Evolutionary conservation across 345 rosid species (phyloP).

Genomic region (Acer negundo): DNA sequence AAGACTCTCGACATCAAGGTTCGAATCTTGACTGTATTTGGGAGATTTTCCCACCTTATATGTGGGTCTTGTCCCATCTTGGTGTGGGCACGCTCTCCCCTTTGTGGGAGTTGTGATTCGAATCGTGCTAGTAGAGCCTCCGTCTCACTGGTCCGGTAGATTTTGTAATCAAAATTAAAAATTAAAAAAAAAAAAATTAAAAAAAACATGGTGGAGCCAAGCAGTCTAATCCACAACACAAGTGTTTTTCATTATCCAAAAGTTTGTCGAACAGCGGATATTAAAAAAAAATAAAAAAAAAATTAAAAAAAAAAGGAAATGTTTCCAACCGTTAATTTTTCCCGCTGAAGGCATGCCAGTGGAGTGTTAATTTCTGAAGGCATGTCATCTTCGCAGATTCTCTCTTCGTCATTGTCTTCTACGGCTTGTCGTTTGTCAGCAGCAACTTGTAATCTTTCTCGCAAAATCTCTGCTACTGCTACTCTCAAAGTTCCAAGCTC

Average conservation of each 20-base stretch:
- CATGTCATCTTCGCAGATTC: slow-evolving; percentile 46
- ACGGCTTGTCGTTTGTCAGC: neutral
- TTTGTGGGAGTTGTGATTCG: too few relatives aligned
- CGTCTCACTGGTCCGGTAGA: too few relatives aligned
- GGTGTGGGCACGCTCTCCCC: too few relatives aligned
- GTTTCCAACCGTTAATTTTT: slow-evolving; percentile 45
- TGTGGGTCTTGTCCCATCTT: too few relatives aligned
- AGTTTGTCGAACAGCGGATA: neutral
- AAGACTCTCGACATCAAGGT: too few relatives aligned
- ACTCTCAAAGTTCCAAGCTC: slow-evolving; percentile 17
- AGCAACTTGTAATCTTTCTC: slow-evolving; percentile 16
- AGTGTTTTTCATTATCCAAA: slow-evolving; percentile 23
- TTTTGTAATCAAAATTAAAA: too few relatives aligned
- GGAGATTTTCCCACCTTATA: too few relatives aligned
- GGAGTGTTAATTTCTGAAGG: neutral
- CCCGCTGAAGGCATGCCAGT: slow-evolving; percentile 8
- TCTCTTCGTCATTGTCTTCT: slow-evolving; percentile 33
- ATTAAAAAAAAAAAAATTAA: too few relatives aligned
- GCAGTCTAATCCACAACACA: neutral
- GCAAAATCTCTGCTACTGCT: slow-evolving; percentile 14
- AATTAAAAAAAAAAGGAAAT: neutral
- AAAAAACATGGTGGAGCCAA: slow-evolving; percentile 9
- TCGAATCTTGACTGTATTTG: too few relatives aligned
- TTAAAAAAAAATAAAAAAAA: too few relatives aligned
- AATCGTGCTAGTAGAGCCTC: too few relatives aligned